Percentiles rank a stretch among this genome's conserved stretches.
Conservation (phyloP, 331 rosid genomes). For the Pyrus hybrid region DNA sequence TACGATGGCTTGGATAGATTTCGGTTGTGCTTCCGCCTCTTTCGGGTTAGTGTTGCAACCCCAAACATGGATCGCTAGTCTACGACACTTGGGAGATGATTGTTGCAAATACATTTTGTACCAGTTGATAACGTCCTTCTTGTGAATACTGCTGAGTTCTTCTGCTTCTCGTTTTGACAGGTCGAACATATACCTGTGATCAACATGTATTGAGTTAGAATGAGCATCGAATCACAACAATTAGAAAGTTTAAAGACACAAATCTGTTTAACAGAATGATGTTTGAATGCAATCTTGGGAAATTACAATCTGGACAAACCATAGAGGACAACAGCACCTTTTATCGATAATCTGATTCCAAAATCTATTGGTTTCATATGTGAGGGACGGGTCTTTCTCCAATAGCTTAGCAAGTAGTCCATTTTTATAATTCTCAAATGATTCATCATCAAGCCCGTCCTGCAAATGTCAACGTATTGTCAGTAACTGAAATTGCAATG, state of each 20-base stretch:
- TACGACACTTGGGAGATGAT: constrained; percentile 67
- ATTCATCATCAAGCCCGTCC: constrained; percentile 66
- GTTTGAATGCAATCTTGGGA: not conserved
- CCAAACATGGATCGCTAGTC: constrained; percentile 71
- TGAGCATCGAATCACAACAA: not conserved
- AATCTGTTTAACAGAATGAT: not conserved
- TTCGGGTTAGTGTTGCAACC: constrained; percentile 69
- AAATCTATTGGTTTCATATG: constrained; percentile 62
- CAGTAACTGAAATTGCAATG: constrained; percentile 1
- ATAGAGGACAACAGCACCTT: constrained; percentile 33
- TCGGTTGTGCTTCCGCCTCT: constrained; percentile 32
- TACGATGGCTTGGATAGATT: constrained; percentile 40
- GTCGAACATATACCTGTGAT: constrained; percentile 74
- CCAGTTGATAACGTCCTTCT: constrained; percentile 66
- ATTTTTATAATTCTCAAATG: constrained; percentile 71
- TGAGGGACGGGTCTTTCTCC: constrained; percentile 91
- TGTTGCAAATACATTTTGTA: constrained; percentile 53
- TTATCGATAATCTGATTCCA: constrained; percentile 81
- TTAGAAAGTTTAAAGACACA: not conserved
- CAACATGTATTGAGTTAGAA: constrained; percentile 2
- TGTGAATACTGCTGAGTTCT: constrained; percentile 49
- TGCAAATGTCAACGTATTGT: constrained; percentile 31
- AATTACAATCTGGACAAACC: not conserved
- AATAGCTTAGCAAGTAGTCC: constrained; percentile 72
- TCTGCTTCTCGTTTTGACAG: constrained; percentile 70